phyloP scores from a whole-genome alignment of 331 rosid species.

The Quercus lobata region DNA sequence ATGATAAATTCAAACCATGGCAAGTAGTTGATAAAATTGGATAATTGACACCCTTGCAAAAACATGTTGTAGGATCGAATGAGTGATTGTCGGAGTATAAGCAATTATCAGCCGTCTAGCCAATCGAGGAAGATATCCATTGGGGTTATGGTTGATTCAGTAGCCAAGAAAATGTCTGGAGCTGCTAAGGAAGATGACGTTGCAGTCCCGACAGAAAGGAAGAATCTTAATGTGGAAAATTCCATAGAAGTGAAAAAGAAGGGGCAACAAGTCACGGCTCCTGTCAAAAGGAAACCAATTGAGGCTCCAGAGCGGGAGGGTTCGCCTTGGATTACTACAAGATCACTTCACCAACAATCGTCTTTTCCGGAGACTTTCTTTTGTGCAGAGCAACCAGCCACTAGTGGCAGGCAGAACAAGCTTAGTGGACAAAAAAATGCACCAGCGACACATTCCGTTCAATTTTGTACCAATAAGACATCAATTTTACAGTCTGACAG shows the following conservation, averaged over 20 bases:
- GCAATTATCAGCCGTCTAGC: slow-evolving; percentile 57
- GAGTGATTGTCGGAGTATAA: slow-evolving; percentile 55
- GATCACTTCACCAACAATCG: slow-evolving; percentile 33
- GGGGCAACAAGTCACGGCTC: slow-evolving; percentile 33
- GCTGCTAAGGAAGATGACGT: slow-evolving; percentile 23
- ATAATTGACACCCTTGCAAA: slow-evolving; percentile 15
- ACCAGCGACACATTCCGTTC: slow-evolving; percentile 33
- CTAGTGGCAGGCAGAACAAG: slow-evolving; percentile 30
- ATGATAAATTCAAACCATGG: not conserved
- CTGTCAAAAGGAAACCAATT: slow-evolving; percentile 30
- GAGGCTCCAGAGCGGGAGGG: slow-evolving; percentile 32
- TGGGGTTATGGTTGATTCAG: slow-evolving; percentile 65
- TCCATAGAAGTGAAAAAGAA: slow-evolving; percentile 28
- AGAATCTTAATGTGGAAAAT: slow-evolving; percentile 30
- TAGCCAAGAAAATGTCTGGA: slow-evolving; percentile 18
- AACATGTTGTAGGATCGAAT: slow-evolving; percentile 47
- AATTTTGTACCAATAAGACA: slow-evolving; percentile 33
- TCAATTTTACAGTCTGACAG: slow-evolving; percentile 35
- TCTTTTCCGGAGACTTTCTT: slow-evolving; percentile 35
- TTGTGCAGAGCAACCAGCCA: slow-evolving; percentile 44
- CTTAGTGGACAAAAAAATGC: slow-evolving; percentile 36
- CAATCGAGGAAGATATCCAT: slow-evolving; percentile 89
- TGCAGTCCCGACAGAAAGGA: slow-evolving; percentile 32
- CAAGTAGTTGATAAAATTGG: not conserved
- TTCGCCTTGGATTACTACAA: slow-evolving; percentile 49